A percentile compares a stretch with the other conserved stretches of the same genome.
Conservation (phyloP, 2,329 filamentous ascomycete genomes). For the Trichophyton schoenleinii region DNA sequence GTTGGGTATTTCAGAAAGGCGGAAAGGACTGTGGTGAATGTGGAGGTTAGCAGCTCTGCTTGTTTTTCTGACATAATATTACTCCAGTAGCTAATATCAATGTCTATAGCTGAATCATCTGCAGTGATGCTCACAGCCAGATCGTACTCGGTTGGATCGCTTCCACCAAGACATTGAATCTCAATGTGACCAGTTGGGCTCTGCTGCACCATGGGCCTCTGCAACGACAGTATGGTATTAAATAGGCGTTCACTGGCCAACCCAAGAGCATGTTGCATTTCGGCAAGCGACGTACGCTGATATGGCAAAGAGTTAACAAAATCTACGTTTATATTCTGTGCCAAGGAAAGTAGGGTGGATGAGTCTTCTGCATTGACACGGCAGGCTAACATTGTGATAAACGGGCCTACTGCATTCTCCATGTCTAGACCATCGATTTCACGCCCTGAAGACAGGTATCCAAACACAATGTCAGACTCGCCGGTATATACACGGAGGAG, state of each 20-base stretch:
- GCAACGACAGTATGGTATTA: conserved; percentile 24
- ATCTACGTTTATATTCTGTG: neutral
- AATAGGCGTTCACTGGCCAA: conserved; percentile 29
- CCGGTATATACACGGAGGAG: conserved; percentile 11
- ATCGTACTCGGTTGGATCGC: neutral
- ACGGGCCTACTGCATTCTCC: conserved; percentile 13
- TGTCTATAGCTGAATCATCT: neutral
- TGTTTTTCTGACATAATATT: conserved; percentile 24
- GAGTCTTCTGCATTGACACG: conserved; percentile 2
- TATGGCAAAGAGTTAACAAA: neutral
- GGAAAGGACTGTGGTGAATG: conserved; percentile 43
- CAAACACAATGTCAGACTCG: conserved; percentile 19
- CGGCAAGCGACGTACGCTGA: conserved; percentile 19
- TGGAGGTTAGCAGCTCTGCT: conserved; percentile 26
- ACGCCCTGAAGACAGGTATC: conserved; percentile 18
- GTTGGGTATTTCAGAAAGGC: conserved; percentile 36
- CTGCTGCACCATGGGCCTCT: neutral
- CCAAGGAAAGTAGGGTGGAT: neutral
- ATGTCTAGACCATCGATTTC: conserved; percentile 28
- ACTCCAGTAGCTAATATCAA: conserved; percentile 23
- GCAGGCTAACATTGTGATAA: conserved; percentile 29
- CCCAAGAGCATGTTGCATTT: conserved; percentile 35
- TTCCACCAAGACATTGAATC: conserved; percentile 8
- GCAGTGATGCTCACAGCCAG: neutral
- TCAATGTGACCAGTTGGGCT: neutral